Conservation (phyloP, 306 rosid species). For the Dalbergia cultrata region DNA sequence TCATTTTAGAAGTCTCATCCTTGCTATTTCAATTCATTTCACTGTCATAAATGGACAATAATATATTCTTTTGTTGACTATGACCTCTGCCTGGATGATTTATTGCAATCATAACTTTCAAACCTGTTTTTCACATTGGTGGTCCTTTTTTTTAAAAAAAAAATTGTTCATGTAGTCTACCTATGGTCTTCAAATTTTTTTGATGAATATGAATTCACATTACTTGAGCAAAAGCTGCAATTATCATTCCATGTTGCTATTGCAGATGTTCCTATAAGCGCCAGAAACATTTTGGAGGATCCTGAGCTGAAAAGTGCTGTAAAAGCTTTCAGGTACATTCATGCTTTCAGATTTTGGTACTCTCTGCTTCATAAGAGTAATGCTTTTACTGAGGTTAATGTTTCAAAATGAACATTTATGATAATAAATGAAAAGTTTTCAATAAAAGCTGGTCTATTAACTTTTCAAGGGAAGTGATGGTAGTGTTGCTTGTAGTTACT, state of each 20-base stretch:
- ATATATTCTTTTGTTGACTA: conserved; percentile 7
- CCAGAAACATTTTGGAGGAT: conserved; percentile 89
- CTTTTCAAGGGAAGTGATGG: no score
- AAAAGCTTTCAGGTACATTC: conserved; percentile 78
- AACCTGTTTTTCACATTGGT: conserved; percentile 13
- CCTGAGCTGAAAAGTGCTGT: conserved; percentile 89
- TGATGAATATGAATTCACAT: conserved; percentile 14
- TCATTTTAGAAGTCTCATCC: conserved; percentile 15
- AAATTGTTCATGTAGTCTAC: conserved; percentile 15
- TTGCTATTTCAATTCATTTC: conserved; percentile 12
- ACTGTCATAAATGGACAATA: not conserved
- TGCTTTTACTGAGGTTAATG: not conserved
- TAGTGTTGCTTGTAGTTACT: no score
- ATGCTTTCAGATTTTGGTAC: conserved; percentile 20
- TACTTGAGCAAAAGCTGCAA: conserved; percentile 19
- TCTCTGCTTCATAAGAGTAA: conserved; percentile 19
- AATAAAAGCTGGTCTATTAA: not conserved
- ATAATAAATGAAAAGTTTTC: not conserved
- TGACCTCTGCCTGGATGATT: not conserved
- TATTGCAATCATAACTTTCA: conserved; percentile 16
- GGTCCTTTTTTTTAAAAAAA: not conserved
- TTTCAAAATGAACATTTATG: not conserved
- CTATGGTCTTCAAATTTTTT: conserved; percentile 20
- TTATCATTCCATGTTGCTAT: conserved; percentile 32
- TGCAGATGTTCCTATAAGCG: conserved; percentile 86